Evolutionary conservation across 148 eudicot species (phyloP).

Genomic region (Salicornia ramosissima): DNA sequence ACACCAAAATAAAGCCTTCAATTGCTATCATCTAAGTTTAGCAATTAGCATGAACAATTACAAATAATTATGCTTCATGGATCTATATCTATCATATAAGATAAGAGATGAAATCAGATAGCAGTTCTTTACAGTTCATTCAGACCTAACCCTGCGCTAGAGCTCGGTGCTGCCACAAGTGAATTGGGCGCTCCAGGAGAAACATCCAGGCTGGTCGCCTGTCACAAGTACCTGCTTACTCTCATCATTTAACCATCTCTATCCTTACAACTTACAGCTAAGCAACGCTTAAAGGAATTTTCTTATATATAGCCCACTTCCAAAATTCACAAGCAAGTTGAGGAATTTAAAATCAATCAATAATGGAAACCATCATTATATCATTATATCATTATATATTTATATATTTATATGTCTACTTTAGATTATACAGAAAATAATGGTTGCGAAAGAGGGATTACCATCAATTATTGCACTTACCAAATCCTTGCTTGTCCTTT

Average conservation of each 20-base stretch:
- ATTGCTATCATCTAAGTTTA: too few species aligned
- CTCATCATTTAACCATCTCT: constrained; percentile 33
- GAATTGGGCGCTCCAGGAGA: constrained; percentile 35
- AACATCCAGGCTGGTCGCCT: constrained; percentile 27
- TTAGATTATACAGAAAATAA: not conserved
- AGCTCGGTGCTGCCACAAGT: constrained; percentile 38
- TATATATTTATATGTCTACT: not conserved
- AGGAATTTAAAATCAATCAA: not conserved
- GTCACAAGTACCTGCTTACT: constrained; percentile 39
- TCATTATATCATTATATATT: constrained; percentile 1
- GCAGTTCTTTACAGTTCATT: constrained; percentile 26
- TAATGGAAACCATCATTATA: not conserved
- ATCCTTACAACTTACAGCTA: constrained; percentile 4
- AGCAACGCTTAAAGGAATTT: not conserved
- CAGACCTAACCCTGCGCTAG: constrained; percentile 24
- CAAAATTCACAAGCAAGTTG: not conserved
- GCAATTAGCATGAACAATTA: too few species aligned
- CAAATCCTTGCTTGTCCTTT: constrained; percentile 61
- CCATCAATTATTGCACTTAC: constrained; percentile 29
- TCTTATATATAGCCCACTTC: not conserved
- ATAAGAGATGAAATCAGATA: constrained; percentile 33
- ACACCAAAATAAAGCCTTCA: too few species aligned
- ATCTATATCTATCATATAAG: not conserved
- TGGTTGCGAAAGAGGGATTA: not conserved
- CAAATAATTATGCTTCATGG: not conserved